Evolutionary conservation across 2,329 filamentous ascomycete genomes (phyloP).

Genomic region (Colletotrichum cuscutae): DNA sequence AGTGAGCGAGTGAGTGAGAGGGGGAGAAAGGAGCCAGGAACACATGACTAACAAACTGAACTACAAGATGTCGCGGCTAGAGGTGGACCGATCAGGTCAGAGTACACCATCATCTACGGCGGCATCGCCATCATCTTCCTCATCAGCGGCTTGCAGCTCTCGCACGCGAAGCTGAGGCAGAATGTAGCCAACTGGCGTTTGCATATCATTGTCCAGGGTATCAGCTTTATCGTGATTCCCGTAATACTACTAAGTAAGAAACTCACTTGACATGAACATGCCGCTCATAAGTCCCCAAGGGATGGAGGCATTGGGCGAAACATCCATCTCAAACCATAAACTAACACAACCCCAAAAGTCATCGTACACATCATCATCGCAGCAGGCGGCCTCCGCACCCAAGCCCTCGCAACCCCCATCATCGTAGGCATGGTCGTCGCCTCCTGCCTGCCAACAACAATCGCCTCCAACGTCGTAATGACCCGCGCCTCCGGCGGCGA

Average conservation of each 20-base stretch:
- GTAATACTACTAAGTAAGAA: constrained; percentile 66
- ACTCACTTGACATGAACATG: no score
- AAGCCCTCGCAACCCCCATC: constrained; percentile 71
- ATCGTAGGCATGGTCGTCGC: constrained; percentile 75
- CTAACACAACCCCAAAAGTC: constrained; percentile 41
- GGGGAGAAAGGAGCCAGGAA: no score
- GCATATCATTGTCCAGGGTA: constrained; percentile 73
- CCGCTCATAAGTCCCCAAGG: no score
- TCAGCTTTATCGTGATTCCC: constrained; percentile 74
- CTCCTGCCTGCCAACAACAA: constrained; percentile 77
- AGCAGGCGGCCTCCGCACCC: constrained; percentile 58
- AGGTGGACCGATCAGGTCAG: constrained; percentile 62
- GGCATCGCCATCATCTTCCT: constrained; percentile 77
- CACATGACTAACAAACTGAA: not conserved
- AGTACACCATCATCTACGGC: constrained; percentile 73
- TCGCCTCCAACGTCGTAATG: constrained; percentile 80
- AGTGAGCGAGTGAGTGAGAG: no score
- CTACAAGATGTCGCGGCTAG: constrained; percentile 55
- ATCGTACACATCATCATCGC: constrained; percentile 59
- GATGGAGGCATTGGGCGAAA: not conserved
- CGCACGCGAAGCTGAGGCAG: constrained; percentile 67
- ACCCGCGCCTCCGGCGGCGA: constrained; percentile 76
- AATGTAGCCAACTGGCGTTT: constrained; percentile 75
- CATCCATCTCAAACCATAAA: not conserved
- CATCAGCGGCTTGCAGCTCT: constrained; percentile 75